Evolutionary conservation across 2,329 filamentous ascomycete species (phyloP).

Genomic region (Fusarium praegraminearum): DNA sequence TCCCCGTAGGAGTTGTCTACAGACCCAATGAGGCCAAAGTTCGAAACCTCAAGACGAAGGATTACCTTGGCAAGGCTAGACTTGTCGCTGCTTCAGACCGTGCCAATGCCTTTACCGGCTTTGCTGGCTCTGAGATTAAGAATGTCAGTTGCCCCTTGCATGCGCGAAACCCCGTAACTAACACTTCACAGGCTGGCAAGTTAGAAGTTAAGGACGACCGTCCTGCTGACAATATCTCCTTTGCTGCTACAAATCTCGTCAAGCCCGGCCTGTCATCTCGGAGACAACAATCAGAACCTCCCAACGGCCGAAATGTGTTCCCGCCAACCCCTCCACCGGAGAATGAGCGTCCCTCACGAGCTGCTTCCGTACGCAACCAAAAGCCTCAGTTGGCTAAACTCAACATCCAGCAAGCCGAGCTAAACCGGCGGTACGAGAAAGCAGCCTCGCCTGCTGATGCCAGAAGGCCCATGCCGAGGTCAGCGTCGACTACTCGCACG

Average conservation of each 20-base stretch:
- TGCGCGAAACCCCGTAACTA: conserved; percentile 22
- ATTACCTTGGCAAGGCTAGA: conserved; percentile 96
- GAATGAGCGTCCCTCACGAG: conserved; percentile 75
- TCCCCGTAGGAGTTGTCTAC: conserved; percentile 95
- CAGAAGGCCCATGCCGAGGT: conserved; percentile 54
- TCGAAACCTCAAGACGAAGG: conserved; percentile 96
- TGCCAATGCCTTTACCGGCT: conserved; percentile 83
- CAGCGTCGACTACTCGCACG: conserved; percentile 61
- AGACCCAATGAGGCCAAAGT: conserved; percentile 97
- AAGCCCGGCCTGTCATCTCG: conserved; percentile 85
- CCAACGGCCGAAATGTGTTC: conserved; percentile 83
- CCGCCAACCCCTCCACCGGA: conserved; percentile 99
- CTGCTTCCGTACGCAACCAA: conserved; percentile 70
- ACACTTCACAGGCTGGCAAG: conserved; percentile 60
- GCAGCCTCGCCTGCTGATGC: conserved; percentile 60
- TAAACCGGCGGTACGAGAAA: conserved; percentile 68
- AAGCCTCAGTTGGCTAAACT: conserved; percentile 73
- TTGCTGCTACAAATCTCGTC: conserved; percentile 91
- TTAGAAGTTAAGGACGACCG: conserved; percentile 78
- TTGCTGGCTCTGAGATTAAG: conserved; percentile 82
- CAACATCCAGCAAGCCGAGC: conserved; percentile 67
- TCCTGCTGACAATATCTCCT: conserved; percentile 86
- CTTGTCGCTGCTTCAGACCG: conserved; percentile 89
- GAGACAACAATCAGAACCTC: conserved; percentile 87
- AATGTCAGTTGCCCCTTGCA: conserved; percentile 63